A percentile compares a stretch with the other conserved stretches of the same genome.
Evolutionary conservation across 2,329 filamentous ascomycete species (phyloP).

Genomic region (Drechslerella dactyloides): DNA sequence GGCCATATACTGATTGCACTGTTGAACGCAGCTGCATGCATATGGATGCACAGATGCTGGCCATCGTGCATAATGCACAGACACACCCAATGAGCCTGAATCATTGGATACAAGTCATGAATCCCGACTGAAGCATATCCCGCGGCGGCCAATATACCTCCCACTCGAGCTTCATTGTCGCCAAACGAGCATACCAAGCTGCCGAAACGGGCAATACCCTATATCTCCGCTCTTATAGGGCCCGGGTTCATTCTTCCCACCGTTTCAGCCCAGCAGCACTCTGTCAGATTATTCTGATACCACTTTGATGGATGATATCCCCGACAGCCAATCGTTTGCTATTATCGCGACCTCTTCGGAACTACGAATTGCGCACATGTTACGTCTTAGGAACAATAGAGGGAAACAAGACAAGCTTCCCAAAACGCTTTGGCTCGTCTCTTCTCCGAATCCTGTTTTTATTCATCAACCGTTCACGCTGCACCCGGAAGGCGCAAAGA

Average conservation of each 20-base stretch:
- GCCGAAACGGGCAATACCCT: no score
- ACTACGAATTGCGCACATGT: slow-evolving; percentile 48
- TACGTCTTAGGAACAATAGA: slow-evolving; percentile 48
- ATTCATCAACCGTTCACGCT: slow-evolving; percentile 24
- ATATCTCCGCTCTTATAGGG: no score
- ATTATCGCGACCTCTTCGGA: background rate
- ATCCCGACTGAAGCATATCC: background rate
- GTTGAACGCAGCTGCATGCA: background rate
- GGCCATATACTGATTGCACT: no score
- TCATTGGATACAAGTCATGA: background rate
- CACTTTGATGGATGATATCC: slow-evolving; percentile 11
- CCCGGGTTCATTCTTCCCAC: slow-evolving; percentile 24
- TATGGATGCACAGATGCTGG: background rate
- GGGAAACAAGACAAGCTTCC: background rate
- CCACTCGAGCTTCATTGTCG: no score
- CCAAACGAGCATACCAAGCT: no score
- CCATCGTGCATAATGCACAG: background rate
- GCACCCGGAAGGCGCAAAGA: slow-evolving; percentile 14
- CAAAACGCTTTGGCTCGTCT: slow-evolving; percentile 23
- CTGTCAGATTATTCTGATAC: slow-evolving; percentile 23
- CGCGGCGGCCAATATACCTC: background rate
- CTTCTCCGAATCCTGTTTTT: slow-evolving; percentile 16
- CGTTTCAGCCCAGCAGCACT: slow-evolving; percentile 25
- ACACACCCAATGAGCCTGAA: background rate
- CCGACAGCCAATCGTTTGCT: slow-evolving; percentile 18